Conservation (phyloP, 1,284 basidiomycete genomes). For the Gomphus sp. region DNA sequence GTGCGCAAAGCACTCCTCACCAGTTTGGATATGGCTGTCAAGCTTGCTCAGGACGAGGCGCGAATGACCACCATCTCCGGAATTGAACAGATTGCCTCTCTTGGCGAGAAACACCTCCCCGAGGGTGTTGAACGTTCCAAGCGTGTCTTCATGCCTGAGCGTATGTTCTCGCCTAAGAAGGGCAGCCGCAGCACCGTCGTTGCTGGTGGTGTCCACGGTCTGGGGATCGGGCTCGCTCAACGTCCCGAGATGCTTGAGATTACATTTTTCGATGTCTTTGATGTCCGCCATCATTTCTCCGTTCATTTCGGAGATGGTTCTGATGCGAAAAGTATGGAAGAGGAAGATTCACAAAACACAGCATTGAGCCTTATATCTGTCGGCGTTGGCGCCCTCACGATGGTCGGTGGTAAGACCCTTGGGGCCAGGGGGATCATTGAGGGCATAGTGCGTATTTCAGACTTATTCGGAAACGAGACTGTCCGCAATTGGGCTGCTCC, state of each 20-base stretch:
- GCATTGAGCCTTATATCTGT: constrained; percentile 69
- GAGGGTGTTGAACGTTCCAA: constrained; percentile 70
- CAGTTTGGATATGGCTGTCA: constrained; percentile 79
- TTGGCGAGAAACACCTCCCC: constrained; percentile 79
- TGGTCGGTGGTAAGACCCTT: constrained; percentile 75
- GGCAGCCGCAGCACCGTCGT: constrained; percentile 46
- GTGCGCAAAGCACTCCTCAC: constrained; percentile 74
- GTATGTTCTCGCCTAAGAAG: constrained; percentile 79
- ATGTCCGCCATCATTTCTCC: constrained; percentile 74
- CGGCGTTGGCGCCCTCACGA: constrained; percentile 79
- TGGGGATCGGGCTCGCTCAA: constrained; percentile 68
- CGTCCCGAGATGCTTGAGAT: constrained; percentile 65
- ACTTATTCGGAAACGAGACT: constrained; percentile 77
- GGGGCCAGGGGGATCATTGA: constrained; percentile 76
- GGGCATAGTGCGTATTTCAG: constrained; percentile 60
- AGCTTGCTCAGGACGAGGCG: constrained; percentile 79
- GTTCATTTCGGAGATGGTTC: constrained; percentile 41
- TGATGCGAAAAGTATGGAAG: constrained; percentile 25
- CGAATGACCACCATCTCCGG: constrained; percentile 60
- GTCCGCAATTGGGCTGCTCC: constrained; percentile 86
- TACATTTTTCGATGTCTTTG: constrained; percentile 79
- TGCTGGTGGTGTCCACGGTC: constrained; percentile 61
- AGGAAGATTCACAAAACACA: constrained; percentile 47
- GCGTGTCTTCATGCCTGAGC: constrained; percentile 88
- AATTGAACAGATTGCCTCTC: constrained; percentile 58